Evolutionary conservation across 1,284 basidiomycete genomes (phyloP).

Genomic region (Boletus semigastroideus): DNA sequence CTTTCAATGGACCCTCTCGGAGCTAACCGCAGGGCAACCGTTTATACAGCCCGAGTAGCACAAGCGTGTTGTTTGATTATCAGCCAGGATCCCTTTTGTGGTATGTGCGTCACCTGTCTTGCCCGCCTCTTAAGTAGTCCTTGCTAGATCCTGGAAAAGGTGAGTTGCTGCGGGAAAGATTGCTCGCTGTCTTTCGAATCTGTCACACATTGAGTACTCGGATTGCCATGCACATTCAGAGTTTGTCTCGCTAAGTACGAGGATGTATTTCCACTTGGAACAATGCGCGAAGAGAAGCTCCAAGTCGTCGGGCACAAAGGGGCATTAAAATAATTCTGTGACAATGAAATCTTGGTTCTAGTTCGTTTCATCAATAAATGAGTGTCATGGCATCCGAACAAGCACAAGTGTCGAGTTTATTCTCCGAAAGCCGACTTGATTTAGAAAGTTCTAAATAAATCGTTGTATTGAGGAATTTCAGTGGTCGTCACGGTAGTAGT

Average conservation of each 20-base stretch:
- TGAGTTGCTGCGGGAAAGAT: neutral
- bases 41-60: neutral
- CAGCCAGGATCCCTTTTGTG: constrained; percentile 4
- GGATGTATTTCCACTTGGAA: neutral
- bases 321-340: neutral
- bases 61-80: constrained; percentile 10
- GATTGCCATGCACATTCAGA: neutral
- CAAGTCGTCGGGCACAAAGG: neutral
- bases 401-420: no score
- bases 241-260: neutral
- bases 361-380: neutral
- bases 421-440: neutral
- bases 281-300: neutral
- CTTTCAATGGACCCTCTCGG: neutral
- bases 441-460: constrained; percentile 3
- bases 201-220: neutral
- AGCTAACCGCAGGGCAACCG: constrained; percentile 1
- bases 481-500: constrained; percentile 6
- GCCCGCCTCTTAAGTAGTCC: neutral
- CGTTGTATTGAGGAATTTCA: constrained; percentile 8
- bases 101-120: neutral
- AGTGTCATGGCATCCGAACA: no score
- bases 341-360: neutral
- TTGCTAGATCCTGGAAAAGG: no score
- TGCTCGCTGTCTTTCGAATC: neutral